Evolutionary conservation across 148 eudicot genomes (phyloP).

Genomic region (Cornus kousa): DNA sequence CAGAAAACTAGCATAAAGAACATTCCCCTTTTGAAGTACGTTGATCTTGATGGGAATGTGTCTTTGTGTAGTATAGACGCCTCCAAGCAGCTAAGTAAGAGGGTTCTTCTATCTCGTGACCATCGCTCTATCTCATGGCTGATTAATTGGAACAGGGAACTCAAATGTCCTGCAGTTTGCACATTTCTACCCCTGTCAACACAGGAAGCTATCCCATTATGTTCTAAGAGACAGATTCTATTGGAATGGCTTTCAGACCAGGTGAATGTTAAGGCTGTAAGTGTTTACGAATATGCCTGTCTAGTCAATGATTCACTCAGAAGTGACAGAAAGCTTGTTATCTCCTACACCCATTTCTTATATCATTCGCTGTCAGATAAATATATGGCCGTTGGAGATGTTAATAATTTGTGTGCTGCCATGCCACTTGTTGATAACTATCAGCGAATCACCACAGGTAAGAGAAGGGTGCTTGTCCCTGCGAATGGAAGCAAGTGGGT

Average conservation of each 20-base stretch:
- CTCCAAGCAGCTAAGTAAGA: not conserved
- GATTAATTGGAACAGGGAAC: slow-evolving; percentile 31
- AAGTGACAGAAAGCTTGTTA: slow-evolving; percentile 9
- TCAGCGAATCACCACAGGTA: slow-evolving; percentile 21
- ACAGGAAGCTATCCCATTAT: slow-evolving; percentile 18
- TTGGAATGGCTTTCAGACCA: slow-evolving; percentile 24
- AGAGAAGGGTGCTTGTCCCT: slow-evolving; percentile 51
- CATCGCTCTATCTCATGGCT: slow-evolving; percentile 21
- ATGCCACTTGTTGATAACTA: slow-evolving; percentile 51
- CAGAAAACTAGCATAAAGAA: slow-evolving; percentile 27
- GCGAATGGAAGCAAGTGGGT: slow-evolving; percentile 64
- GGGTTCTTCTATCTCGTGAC: slow-evolving; percentile 8
- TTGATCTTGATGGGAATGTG: slow-evolving; percentile 28
- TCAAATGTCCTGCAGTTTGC: slow-evolving; percentile 1
- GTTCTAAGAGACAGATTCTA: slow-evolving; percentile 15
- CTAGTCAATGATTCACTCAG: not conserved
- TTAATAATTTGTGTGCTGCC: slow-evolving; percentile 14
- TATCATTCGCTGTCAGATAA: slow-evolving; percentile 10
- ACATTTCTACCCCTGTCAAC: slow-evolving; percentile 19
- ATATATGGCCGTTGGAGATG: slow-evolving; percentile 12
- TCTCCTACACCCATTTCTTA: slow-evolving; percentile 26
- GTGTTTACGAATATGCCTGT: slow-evolving; percentile 13
- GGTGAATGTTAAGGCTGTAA: slow-evolving; percentile 15
- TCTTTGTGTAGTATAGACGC: slow-evolving; percentile 33
- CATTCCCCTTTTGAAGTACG: slow-evolving; percentile 52